These are phyloP conservation scores for Trichoderma lentiforme DNA, from an alignment of 2,329 filamentous ascomycete genomes.

Conservation along the genomic window DNA sequence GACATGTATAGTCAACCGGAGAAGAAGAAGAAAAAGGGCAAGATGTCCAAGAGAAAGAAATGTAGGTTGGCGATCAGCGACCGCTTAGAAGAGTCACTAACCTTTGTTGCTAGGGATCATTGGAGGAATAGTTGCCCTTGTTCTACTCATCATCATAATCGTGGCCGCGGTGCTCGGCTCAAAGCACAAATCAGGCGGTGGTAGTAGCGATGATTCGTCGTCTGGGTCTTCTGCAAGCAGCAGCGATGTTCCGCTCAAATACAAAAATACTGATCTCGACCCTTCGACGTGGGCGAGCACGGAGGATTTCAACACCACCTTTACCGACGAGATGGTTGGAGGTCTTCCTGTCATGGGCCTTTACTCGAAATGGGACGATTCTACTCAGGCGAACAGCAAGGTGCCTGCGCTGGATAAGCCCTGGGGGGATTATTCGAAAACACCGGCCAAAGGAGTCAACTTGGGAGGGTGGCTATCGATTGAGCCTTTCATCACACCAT, in stretches of 20 bases:
- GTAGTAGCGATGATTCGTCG: slow-evolving; percentile 24
- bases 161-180: slow-evolving; percentile 65
- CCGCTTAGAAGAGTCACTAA: slow-evolving; percentile 17
- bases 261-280: slow-evolving; percentile 74
- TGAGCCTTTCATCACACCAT: slow-evolving; percentile 94
- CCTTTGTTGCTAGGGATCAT: slow-evolving; percentile 49
- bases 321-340: slow-evolving; percentile 79
- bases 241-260: slow-evolving; percentile 59
- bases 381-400: slow-evolving; percentile 69
- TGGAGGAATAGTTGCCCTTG: slow-evolving; percentile 48
- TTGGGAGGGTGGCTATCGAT: slow-evolving; percentile 90
- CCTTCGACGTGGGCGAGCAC: slow-evolving; percentile 92
- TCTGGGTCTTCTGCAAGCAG: slow-evolving; percentile 40
- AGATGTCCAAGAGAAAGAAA: slow-evolving; percentile 61
- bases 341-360: slow-evolving; percentile 90
- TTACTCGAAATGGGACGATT: slow-evolving; percentile 82
- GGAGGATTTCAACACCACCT: slow-evolving; percentile 88
- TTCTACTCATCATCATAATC: slow-evolving; percentile 65
- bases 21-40: slow-evolving; percentile 46
- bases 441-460: slow-evolving; percentile 85
- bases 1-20: slow-evolving; percentile 42
- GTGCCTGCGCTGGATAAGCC: slow-evolving; percentile 72
- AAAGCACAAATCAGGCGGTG: slow-evolving; percentile 40
- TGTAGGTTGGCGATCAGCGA: slow-evolving; percentile 41
- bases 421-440: slow-evolving; percentile 74